These are phyloP conservation scores for Isabelozyma gotoi DNA, from an alignment of 805 yeast species.

Conservation along the genomic window DNA sequence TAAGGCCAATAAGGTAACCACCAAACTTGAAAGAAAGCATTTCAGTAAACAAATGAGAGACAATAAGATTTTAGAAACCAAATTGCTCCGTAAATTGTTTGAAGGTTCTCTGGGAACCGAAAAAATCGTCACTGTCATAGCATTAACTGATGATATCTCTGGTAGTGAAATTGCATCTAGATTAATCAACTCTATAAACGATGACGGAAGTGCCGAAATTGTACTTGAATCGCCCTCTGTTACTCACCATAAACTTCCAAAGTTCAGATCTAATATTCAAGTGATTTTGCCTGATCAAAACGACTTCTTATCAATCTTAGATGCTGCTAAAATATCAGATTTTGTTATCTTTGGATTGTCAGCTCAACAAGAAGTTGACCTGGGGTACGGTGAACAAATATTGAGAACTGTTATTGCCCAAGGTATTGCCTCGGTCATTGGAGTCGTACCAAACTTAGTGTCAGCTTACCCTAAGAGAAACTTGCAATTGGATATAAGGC, in stretches of 20 bases:
- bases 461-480: constrained; percentile 69
- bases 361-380: constrained; percentile 79
- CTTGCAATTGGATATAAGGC: constrained; percentile 63
- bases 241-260: constrained; percentile 49
- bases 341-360: constrained; percentile 88
- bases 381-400: constrained; percentile 80
- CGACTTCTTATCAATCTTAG: constrained; percentile 69
- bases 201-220: constrained; percentile 19
- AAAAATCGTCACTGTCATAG: constrained; percentile 76
- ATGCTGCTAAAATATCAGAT: constrained; percentile 87
- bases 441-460: constrained; percentile 74
- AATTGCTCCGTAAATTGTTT: constrained; percentile 65
- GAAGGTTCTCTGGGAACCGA: constrained; percentile 81
- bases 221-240: constrained; percentile 48
- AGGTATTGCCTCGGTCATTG: constrained; percentile 82
- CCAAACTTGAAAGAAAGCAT: constrained; percentile 71
- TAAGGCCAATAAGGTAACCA: constrained; percentile 37
- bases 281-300: constrained; percentile 69
- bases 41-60: constrained; percentile 73
- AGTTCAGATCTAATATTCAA: constrained; percentile 76
- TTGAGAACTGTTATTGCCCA: constrained; percentile 87
- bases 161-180: constrained; percentile 52
- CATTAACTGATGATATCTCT: constrained; percentile 72
- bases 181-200: constrained; percentile 43
- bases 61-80: constrained; percentile 62